phyloP scores from a whole-genome alignment of 148 eudicot genomes.

The Beta vulgaris region DNA sequence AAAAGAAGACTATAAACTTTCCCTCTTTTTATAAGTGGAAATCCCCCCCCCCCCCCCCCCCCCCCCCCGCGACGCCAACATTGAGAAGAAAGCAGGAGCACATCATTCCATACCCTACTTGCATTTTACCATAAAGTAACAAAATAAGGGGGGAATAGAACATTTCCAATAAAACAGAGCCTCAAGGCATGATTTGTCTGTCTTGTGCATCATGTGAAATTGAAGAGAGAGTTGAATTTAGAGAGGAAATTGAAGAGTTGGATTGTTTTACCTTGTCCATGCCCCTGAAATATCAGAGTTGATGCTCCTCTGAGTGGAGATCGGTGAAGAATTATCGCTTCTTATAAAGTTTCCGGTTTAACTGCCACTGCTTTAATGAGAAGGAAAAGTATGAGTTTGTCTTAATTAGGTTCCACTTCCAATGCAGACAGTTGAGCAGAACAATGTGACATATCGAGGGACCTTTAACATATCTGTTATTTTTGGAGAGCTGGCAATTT shows the following conservation, averaged over 20 bases:
- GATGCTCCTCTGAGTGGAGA: neutral
- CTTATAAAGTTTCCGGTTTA: neutral
- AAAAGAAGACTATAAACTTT: neutral
- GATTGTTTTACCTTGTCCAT: neutral
- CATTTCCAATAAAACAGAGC: neutral
- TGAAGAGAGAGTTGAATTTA: no score
- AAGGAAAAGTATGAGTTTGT: neutral
- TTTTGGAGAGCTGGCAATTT: neutral
- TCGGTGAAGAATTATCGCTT: neutral
- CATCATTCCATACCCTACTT: neutral
- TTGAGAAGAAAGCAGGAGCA: neutral
- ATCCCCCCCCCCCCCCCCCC: no score
- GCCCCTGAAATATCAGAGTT: neutral
- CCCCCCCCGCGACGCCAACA: no score
- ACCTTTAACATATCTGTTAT: neutral
- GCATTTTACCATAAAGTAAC: neutral
- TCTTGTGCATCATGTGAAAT: neutral
- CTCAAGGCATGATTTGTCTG: constrained; percentile 10
- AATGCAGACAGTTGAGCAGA: neutral
- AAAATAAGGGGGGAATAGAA: neutral
- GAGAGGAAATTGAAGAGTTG: neutral
- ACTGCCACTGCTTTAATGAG: neutral
- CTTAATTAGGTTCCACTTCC: constrained; percentile 3
- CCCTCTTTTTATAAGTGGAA: neutral
- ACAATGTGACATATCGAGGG: neutral